These are phyloP conservation scores for Paraphaeosphaeria sporulosa DNA, from an alignment of 2,329 filamentous ascomycete species.

Conservation along the genomic window DNA sequence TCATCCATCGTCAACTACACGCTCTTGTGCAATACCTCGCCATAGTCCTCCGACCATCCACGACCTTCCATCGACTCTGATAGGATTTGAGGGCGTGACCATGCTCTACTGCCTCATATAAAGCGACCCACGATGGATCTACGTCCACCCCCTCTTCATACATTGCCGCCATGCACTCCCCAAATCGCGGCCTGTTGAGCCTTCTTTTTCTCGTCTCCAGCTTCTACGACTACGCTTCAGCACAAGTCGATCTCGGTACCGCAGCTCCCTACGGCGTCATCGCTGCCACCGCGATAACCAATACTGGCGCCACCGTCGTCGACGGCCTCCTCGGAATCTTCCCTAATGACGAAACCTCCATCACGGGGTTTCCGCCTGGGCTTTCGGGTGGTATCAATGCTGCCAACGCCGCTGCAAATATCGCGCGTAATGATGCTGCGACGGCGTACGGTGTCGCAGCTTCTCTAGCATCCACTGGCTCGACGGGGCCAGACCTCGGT, in stretches of 20 bases:
- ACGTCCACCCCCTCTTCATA: not conserved
- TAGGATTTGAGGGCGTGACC: not conserved
- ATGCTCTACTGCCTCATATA: not conserved
- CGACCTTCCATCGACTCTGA: not conserved
- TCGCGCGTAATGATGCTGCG: not conserved
- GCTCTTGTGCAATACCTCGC: not conserved
- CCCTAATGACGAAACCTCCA: slow-evolving; percentile 6
- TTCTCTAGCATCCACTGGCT: not conserved
- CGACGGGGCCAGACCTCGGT: not conserved
- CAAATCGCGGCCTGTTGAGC: not conserved
- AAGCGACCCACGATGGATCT: not conserved
- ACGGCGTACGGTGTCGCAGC: not conserved
- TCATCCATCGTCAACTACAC: too few species aligned
- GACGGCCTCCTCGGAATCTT: slow-evolving; percentile 12
- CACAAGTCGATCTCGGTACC: not conserved
- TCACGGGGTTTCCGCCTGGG: slow-evolving; percentile 19
- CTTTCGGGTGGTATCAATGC: slow-evolving; percentile 7
- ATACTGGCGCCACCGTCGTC: not conserved
- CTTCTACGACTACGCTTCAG: not conserved
- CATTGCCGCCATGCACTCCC: not conserved
- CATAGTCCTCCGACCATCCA: not conserved
- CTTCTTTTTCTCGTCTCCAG: not conserved
- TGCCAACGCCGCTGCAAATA: not conserved
- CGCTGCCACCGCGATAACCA: not conserved
- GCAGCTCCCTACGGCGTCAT: not conserved